Evolutionary conservation across 2,329 filamentous ascomycete genomes (phyloP).

Genomic region (Diaporthe eres): DNA sequence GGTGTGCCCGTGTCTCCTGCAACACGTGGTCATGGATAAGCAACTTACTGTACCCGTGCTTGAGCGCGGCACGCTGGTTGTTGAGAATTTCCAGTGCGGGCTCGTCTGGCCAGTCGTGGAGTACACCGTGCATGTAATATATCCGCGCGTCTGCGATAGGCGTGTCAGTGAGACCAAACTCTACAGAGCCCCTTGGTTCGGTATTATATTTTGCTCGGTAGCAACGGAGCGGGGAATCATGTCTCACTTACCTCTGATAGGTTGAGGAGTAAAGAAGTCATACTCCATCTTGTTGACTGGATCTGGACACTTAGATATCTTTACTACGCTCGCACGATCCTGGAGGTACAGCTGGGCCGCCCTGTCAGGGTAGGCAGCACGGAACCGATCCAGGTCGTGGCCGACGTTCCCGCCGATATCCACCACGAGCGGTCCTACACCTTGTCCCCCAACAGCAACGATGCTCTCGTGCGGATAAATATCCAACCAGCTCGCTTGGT

Average conservation of each 20-base stretch:
- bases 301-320: constrained; percentile 42
- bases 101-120: constrained; percentile 56
- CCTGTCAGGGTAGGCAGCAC: constrained; percentile 39
- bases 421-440: constrained; percentile 48
- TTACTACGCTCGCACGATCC: constrained; percentile 43
- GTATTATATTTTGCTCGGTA: not conserved
- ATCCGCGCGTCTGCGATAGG: constrained; percentile 47
- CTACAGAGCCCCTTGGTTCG: not conserved
- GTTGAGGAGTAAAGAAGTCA: constrained; percentile 42
- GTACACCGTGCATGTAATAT: constrained; percentile 54
- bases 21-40: constrained; percentile 52
- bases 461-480: constrained; percentile 42
- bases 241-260: constrained; percentile 43
- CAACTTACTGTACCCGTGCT: constrained; percentile 48
- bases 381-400: constrained; percentile 52
- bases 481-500: constrained; percentile 43
- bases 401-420: constrained; percentile 54
- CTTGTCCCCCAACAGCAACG: not conserved
- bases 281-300: constrained; percentile 36
- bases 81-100: constrained; percentile 50
- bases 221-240: too few species aligned
- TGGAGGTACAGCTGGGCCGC: constrained; percentile 45
- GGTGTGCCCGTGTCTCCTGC: constrained; percentile 49
- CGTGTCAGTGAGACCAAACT: not conserved
- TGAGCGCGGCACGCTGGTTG: constrained; percentile 48